These are phyloP conservation scores for Aspergillus funiculosus DNA, from an alignment of 495 filamentous ascomycete genomes.

Conservation along the genomic window DNA sequence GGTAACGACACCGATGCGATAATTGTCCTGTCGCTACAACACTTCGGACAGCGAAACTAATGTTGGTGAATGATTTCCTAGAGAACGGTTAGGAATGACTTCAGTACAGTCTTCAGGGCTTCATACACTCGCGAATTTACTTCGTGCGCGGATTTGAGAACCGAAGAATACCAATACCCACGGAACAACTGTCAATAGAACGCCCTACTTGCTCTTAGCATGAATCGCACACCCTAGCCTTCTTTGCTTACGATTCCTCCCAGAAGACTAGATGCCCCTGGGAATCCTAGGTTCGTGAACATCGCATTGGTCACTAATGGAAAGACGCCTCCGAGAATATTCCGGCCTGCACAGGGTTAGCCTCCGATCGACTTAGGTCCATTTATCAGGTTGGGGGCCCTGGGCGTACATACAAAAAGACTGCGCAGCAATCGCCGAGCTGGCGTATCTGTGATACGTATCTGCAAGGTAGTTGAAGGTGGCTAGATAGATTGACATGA, in stretches of 20 bases:
- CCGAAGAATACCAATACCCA: slow-evolving; percentile 77
- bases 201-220: slow-evolving; percentile 33
- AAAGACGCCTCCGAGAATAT: slow-evolving; percentile 78
- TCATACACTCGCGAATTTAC: slow-evolving; percentile 57
- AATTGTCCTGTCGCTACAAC: no score
- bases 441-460: slow-evolving; percentile 77
- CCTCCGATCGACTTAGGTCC: neutral
- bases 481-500: slow-evolving; percentile 81
- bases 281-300: slow-evolving; percentile 66
- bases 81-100: neutral
- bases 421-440: slow-evolving; percentile 83
- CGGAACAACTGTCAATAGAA: slow-evolving; percentile 63
- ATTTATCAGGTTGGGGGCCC: neutral
- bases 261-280: slow-evolving; percentile 66
- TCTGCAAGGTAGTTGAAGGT: slow-evolving; percentile 96
- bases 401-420: slow-evolving; percentile 58
- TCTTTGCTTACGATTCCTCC: slow-evolving; percentile 55
- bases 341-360: slow-evolving; percentile 47
- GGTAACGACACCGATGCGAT: no score
- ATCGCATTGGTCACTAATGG: slow-evolving; percentile 69
- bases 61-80: slow-evolving; percentile 25
- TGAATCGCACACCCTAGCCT: neutral
- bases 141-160: slow-evolving; percentile 63
- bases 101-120: neutral
- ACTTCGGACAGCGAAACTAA: neutral